Percentiles rank a stretch among this genome's conserved stretches.
Conservation (phyloP, 345 rosid species). For the Gossypium mustelinum region DNA sequence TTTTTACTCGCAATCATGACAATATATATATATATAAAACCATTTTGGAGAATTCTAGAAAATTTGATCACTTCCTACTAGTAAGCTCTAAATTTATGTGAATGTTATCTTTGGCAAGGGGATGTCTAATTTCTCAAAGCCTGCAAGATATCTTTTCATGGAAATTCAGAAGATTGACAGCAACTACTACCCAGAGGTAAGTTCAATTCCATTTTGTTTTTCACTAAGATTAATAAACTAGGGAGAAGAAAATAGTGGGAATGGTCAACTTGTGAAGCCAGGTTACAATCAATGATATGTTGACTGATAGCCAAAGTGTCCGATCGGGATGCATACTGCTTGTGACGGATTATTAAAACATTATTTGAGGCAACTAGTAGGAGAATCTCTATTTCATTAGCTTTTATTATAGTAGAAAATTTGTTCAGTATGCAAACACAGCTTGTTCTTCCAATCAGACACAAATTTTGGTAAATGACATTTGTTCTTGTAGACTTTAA, state of each 20-base stretch:
- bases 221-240: not conserved
- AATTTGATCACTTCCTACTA: not conserved
- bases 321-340: not conserved
- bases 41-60: not conserved
- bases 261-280: not conserved
- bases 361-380: not conserved
- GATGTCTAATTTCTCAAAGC: constrained; percentile 59
- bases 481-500: constrained; percentile 35
- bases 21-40: not conserved
- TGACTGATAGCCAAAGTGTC: not conserved
- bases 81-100: constrained; percentile 12
- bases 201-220: not conserved
- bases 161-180: constrained; percentile 67
- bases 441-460: not conserved
- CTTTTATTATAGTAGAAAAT: not conserved
- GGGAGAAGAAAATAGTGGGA: not conserved
- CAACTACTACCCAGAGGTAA: constrained; percentile 67
- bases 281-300: not conserved
- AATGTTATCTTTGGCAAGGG: constrained; percentile 39
- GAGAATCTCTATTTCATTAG: not conserved
- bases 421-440: not conserved
- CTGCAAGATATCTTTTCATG: constrained; percentile 55
- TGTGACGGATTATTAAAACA: not conserved
- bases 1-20: not conserved
- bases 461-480: constrained; percentile 2